Evolutionary conservation across 2,329 filamentous ascomycete genomes (phyloP).

Genomic region (Exserohilum rostratum): DNA sequence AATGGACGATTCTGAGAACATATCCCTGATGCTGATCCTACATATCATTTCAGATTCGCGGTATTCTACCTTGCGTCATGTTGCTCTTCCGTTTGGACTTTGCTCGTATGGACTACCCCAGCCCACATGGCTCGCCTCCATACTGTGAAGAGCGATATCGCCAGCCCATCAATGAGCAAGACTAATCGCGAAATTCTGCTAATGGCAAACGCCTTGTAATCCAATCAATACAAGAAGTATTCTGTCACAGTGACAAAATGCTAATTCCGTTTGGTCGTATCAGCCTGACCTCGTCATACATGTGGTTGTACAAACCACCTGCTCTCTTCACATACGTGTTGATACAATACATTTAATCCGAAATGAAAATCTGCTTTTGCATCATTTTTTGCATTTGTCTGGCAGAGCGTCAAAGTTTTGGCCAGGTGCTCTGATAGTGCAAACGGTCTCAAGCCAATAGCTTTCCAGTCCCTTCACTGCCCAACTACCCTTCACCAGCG

Average conservation of each 20-base stretch:
- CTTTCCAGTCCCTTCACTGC: neutral
- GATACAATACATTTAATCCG: constrained; percentile 1
- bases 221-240: neutral
- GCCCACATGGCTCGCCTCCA: neutral
- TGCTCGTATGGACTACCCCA: neutral
- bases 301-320: neutral
- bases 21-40: neutral
- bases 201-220: neutral
- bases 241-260: constrained; percentile 2
- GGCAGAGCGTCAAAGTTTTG: neutral
- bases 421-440: neutral
- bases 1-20: too few relatives aligned
- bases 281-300: neutral
- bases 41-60: neutral
- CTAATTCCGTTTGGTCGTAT: neutral
- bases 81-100: neutral
- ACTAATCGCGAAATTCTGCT: constrained; percentile 3
- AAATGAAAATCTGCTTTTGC: neutral
- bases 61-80: neutral
- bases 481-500: neutral
- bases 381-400: neutral
- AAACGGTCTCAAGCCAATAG: neutral
- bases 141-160: neutral
- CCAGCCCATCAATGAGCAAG: constrained; percentile 3
- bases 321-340: constrained; percentile 3